Evolutionary conservation across 2,329 filamentous ascomycete species (phyloP).

Genomic region (Fusarium humuli): DNA sequence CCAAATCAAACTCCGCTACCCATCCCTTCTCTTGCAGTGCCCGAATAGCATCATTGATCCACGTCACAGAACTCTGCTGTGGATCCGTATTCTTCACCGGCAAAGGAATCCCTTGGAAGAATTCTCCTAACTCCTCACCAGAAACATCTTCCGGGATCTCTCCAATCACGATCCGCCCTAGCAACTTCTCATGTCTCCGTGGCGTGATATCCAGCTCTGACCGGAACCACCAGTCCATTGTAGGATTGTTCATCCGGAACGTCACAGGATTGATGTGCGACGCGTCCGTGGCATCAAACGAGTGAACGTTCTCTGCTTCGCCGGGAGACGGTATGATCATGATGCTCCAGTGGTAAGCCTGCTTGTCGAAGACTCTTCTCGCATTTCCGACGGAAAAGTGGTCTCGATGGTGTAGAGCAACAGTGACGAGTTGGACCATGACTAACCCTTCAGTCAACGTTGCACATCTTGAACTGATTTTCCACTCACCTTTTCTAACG

Average conservation of each 20-base stretch:
- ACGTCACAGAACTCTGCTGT: constrained; percentile 53
- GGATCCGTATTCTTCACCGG: constrained; percentile 50
- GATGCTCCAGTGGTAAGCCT: constrained; percentile 51
- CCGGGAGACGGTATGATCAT: constrained; percentile 41
- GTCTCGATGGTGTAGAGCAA: constrained; percentile 48
- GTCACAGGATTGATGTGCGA: constrained; percentile 48
- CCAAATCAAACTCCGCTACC: constrained; percentile 42
- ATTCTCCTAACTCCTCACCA: constrained; percentile 27
- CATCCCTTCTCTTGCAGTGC: constrained; percentile 45
- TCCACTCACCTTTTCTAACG: not conserved
- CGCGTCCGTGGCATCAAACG: constrained; percentile 49
- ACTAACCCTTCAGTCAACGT: not conserved
- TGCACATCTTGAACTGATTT: too few relatives aligned
- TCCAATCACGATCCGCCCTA: constrained; percentile 48
- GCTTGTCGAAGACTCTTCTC: constrained; percentile 43
- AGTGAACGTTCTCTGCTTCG: constrained; percentile 21
- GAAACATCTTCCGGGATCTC: constrained; percentile 34
- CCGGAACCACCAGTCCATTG: constrained; percentile 50
- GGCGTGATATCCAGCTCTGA: constrained; percentile 31
- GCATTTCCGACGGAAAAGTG: constrained; percentile 42
- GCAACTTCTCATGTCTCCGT: constrained; percentile 38
- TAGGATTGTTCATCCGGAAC: constrained; percentile 49
- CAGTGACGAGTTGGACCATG: constrained; percentile 37
- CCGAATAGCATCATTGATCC: constrained; percentile 46
- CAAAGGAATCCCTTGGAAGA: constrained; percentile 44